Conservation (phyloP, 2,329 filamentous ascomycete genomes). For the Rhytidhysteron rufulum region DNA sequence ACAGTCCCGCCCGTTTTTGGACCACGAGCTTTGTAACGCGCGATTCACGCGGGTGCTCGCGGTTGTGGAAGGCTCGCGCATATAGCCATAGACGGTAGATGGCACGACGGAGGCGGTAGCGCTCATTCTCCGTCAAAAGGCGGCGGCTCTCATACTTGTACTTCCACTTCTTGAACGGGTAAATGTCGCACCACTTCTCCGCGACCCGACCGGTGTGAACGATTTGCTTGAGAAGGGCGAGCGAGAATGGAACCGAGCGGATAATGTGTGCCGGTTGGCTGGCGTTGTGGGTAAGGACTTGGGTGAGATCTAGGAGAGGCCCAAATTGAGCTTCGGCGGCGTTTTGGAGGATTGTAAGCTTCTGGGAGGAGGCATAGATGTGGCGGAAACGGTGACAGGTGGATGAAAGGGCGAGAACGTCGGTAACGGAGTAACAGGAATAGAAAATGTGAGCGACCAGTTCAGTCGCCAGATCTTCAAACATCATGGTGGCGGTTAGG, state of each 20-base stretch:
- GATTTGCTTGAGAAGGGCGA: slow-evolving; percentile 54
- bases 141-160: slow-evolving; percentile 53
- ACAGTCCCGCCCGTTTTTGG: slow-evolving; percentile 51
- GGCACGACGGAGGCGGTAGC: slow-evolving; percentile 51
- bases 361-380: slow-evolving; percentile 52
- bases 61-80: slow-evolving; percentile 55
- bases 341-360: slow-evolving; percentile 51
- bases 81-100: slow-evolving; percentile 61
- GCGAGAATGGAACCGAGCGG: slow-evolving; percentile 51
- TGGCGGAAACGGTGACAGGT: slow-evolving; percentile 53
- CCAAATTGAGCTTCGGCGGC: slow-evolving; percentile 56
- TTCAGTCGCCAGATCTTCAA: slow-evolving; percentile 56
- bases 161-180: slow-evolving; percentile 62
- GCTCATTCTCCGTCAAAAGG: slow-evolving; percentile 48
- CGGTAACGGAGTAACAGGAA: slow-evolving; percentile 49
- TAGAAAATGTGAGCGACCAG: slow-evolving; percentile 55
- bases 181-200: slow-evolving; percentile 57
- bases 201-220: slow-evolving; percentile 53
- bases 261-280: slow-evolving; percentile 55
- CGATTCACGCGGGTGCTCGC: slow-evolving; percentile 47
- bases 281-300: slow-evolving; percentile 58
- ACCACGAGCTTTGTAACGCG: slow-evolving; percentile 46
- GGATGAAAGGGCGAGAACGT: slow-evolving; percentile 52
- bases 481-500: slow-evolving; percentile 43
- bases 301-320: slow-evolving; percentile 55